These are phyloP conservation scores for Ilyonectria sp. DNA, from an alignment of 2,329 filamentous ascomycete species.

Conservation along the genomic window DNA sequence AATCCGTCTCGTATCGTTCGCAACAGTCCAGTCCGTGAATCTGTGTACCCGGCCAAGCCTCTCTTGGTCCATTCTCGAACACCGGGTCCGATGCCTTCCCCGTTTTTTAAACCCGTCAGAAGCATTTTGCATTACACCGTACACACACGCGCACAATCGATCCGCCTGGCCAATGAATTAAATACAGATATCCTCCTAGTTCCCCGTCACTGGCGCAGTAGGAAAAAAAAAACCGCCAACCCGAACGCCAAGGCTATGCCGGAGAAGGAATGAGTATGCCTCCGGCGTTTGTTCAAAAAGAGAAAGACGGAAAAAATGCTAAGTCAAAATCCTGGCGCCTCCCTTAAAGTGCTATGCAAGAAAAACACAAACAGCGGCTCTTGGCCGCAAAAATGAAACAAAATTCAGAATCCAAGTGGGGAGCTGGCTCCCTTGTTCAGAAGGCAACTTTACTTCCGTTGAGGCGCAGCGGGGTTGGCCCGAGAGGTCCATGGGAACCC, in stretches of 20 bases:
- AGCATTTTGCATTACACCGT: constrained; percentile 38
- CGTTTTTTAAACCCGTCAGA: constrained; percentile 34
- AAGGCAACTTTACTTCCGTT: constrained; percentile 58
- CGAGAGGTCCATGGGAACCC: constrained; percentile 52
- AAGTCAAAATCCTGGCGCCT: constrained; percentile 25
- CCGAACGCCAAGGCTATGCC: constrained; percentile 49
- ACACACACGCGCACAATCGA: constrained; percentile 31
- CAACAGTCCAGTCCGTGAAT: constrained; percentile 19
- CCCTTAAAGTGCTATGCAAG: constrained; percentile 38
- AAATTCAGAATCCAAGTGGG: constrained; percentile 34
- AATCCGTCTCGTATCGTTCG: constrained; percentile 18
- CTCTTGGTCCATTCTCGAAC: constrained; percentile 27
- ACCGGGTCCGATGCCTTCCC: constrained; percentile 28
- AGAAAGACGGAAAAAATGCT: constrained; percentile 19
- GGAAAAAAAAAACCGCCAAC: constrained; percentile 31
- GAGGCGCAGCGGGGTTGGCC: constrained; percentile 52
- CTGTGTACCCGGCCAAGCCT: constrained; percentile 13
- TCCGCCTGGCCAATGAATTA: constrained; percentile 33
- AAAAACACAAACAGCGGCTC: constrained; percentile 23
- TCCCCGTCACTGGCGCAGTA: constrained; percentile 31
- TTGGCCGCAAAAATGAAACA: constrained; percentile 23
- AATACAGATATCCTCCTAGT: constrained; percentile 39
- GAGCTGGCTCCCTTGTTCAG: constrained; percentile 39
- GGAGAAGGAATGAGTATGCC: constrained; percentile 44
- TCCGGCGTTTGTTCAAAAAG: constrained; percentile 35